Conservation (phyloP, 805 yeast genomes). For the Yarrowia sp. region DNA sequence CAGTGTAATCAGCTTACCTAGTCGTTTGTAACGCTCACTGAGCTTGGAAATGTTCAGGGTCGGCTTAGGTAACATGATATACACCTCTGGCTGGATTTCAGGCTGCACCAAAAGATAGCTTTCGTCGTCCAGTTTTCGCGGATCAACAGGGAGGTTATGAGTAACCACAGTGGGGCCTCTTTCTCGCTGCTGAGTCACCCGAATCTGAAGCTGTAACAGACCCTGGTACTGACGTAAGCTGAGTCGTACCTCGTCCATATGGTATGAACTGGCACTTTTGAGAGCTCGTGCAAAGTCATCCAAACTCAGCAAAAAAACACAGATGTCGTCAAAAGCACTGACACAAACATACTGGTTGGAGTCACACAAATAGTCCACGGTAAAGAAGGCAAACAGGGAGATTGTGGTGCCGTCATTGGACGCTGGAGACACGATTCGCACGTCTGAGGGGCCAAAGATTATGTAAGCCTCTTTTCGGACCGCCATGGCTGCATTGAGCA, state of each 20-base stretch:
- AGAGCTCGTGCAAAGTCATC: constrained; percentile 14
- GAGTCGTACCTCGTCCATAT: constrained; percentile 1
- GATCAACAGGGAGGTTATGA: background rate
- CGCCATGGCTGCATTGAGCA: background rate
- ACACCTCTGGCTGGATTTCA: background rate
- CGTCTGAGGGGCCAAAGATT: background rate
- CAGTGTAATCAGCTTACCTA: background rate
- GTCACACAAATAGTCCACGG: background rate
- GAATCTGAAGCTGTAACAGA: background rate
- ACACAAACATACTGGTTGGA: constrained; percentile 2
- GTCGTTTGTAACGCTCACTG: constrained; percentile 4
- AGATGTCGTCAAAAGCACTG: background rate
- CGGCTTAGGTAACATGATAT: constrained; percentile 8
- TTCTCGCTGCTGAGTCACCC: background rate
- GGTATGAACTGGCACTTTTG: constrained; percentile 7
- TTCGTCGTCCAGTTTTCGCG: background rate
- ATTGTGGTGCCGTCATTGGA: constrained; percentile 13
- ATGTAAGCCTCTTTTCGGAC: constrained; percentile 7
- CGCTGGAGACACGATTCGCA: constrained; percentile 5
- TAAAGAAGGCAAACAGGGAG: background rate
- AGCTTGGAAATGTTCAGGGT: background rate
- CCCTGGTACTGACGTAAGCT: background rate
- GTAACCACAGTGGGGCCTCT: background rate
- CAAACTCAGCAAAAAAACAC: constrained; percentile 5
- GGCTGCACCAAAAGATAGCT: background rate